Evolutionary conservation across 768 basidiomycete genomes (phyloP), one percentile per base, ranked within the genome.

Genomic region (Leccinellum albellum): DNA sequence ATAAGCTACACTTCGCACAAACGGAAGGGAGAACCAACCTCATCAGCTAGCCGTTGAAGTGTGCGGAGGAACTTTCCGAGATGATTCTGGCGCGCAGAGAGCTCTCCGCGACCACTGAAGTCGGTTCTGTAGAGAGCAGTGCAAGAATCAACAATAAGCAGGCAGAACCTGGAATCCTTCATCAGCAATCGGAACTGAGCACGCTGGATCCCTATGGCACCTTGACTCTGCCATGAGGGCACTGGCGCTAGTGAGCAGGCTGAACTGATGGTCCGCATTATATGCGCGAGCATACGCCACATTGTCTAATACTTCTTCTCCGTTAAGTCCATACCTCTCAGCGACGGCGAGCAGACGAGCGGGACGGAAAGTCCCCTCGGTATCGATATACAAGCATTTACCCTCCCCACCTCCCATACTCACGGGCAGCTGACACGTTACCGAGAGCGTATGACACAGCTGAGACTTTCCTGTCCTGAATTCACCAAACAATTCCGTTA

Each of bases 161-260:
- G 81, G 52, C 94, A 95, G 74, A 99, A 99, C 72, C 97, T 98
- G 54, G 51, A 40, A 14, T 6, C 21, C 37, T 47, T 52, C 23
- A 46, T 68, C 26, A 65, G 61, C 45, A 37, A 32, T 56, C 21
- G 28, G 24, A 32, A 42, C 13, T 32, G 10, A 23, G 17, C 24
- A 35, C 23, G 55, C 31, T 63, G 70, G 69, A 67, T 66, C 66
- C 61, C 67, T 17, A 8, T 55, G 61, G 53, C 60, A 95, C 96
- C 97, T 86, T 42, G 96, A 98, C 72, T 99, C 97, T 6, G 94
- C 91, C 97, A 99, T 98, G 66, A 99, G 82, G n/a, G 95, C 97
- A 68, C 93, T 93, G 2, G 97, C 97, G 63, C 85, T 89, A 0
- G 93, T 87, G 58, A 99, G 77, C 54, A 99, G 79, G 52, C 90